These are phyloP conservation scores for Tranzscheliella williamsii DNA, from an alignment of 1,284 basidiomycete species.

Conservation along the genomic window DNA sequence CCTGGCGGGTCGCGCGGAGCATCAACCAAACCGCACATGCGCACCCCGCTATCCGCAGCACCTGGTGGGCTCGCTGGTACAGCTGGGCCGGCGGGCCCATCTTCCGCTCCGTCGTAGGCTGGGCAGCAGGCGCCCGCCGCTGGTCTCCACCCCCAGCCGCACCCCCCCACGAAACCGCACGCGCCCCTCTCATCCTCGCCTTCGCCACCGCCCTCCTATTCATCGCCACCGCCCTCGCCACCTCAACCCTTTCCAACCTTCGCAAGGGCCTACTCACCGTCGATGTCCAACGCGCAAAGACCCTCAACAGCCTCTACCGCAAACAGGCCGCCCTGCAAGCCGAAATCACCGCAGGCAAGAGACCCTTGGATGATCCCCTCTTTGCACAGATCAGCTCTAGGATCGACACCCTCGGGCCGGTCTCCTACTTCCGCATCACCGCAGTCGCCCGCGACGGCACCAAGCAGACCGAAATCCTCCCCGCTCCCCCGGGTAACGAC, in stretches of 20 bases:
- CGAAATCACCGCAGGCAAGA: not conserved
- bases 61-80: slow-evolving; percentile 18
- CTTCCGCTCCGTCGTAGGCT: slow-evolving; percentile 20
- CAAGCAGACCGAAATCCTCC: not conserved
- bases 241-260: slow-evolving; percentile 5
- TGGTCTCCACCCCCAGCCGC: not conserved
- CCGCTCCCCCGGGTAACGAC: not conserved
- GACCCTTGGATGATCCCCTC: not conserved
- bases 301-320: not conserved
- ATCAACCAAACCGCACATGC: slow-evolving; percentile 1
- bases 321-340: not conserved
- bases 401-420: not conserved
- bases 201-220: slow-evolving; percentile 9
- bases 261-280: slow-evolving; percentile 8
- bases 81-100: slow-evolving; percentile 33
- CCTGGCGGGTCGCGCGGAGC: not conserved
- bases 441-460: not conserved
- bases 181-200: slow-evolving; percentile 2
- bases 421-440: not conserved
- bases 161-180: slow-evolving; percentile 3
- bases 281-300: slow-evolving; percentile 19
- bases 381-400: not conserved
- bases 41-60: not conserved
- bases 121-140: not conserved
- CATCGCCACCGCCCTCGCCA: slow-evolving; percentile 8